phyloP scores from a whole-genome alignment of 495 filamentous ascomycete species.

The Annulohypoxylon maeteangense region DNA sequence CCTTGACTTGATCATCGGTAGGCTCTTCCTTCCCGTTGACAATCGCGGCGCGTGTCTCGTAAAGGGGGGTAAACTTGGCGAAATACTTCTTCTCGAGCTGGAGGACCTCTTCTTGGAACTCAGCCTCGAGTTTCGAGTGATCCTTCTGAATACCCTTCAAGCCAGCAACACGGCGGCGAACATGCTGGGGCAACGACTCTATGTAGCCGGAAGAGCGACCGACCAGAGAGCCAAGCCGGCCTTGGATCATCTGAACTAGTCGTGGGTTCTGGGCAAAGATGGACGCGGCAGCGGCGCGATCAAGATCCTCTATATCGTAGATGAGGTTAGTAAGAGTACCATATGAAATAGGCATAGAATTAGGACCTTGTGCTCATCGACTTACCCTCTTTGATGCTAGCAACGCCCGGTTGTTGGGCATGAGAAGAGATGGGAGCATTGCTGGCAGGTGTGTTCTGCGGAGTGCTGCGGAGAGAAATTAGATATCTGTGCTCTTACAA shows the following conservation, averaged over 20 bases:
- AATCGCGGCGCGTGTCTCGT: slow-evolving; percentile 92
- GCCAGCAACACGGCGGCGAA: slow-evolving; percentile 92
- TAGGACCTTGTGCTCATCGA: slow-evolving; percentile 38
- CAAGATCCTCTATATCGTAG: slow-evolving; percentile 78
- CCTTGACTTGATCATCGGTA: slow-evolving; percentile 82
- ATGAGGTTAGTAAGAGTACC: slow-evolving; percentile 27
- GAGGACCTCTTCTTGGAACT: slow-evolving; percentile 98
- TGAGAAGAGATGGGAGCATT: slow-evolving; percentile 98
- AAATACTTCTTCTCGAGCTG: slow-evolving; percentile 99
- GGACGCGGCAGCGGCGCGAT: slow-evolving; percentile 85
- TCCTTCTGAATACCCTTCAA: slow-evolving; percentile 99
- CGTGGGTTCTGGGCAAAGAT: slow-evolving; percentile 94
- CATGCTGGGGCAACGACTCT: slow-evolving; percentile 87
- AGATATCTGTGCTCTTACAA: slow-evolving; percentile 43
- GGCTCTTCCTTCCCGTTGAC: slow-evolving; percentile 91
- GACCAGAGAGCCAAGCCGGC: slow-evolving; percentile 91
- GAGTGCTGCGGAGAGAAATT: slow-evolving; percentile 70
- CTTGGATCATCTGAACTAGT: slow-evolving; percentile 95
- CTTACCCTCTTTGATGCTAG: slow-evolving; percentile 97
- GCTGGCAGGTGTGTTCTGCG: slow-evolving; percentile 93
- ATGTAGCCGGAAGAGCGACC: slow-evolving; percentile 97
- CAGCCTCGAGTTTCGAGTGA: slow-evolving; percentile 95
- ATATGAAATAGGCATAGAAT: slow-evolving; percentile 18
- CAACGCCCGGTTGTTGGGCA: slow-evolving; percentile 92
- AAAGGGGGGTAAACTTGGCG: slow-evolving; percentile 96